phyloP scores from a whole-genome alignment of 495 filamentous ascomycete species.

The Staphylotrichum longicolle region DNA sequence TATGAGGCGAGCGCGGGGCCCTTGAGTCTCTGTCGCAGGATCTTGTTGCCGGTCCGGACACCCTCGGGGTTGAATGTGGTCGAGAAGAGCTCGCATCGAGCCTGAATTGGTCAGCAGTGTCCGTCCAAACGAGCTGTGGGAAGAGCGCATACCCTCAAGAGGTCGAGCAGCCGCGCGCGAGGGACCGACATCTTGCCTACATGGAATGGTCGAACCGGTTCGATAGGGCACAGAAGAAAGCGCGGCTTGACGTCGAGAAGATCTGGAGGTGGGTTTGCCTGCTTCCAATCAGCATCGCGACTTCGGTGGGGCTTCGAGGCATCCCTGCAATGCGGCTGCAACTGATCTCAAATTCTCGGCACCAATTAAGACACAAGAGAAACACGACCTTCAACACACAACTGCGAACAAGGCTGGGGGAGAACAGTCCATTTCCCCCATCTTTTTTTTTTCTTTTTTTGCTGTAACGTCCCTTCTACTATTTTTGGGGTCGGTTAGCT shows the following conservation, averaged over 20 bases:
- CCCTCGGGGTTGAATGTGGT: conserved; percentile 84
- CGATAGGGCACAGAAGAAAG: conserved; percentile 2
- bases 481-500: background rate
- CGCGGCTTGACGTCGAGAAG: conserved; percentile 23
- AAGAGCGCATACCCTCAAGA: conserved; percentile 64
- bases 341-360: background rate
- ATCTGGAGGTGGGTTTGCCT: conserved; percentile 6
- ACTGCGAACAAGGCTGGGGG: too few relatives aligned
- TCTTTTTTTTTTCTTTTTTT: too few relatives aligned
- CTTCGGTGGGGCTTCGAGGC: background rate
- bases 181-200: conserved; percentile 65
- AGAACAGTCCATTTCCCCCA: too few relatives aligned
- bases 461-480: too few relatives aligned
- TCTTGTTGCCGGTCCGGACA: conserved; percentile 78
- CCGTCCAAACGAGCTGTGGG: too few relatives aligned
- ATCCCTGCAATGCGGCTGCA: background rate
- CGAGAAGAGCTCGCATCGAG: conserved; percentile 86
- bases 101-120: conserved; percentile 48
- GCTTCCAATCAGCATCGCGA: conserved; percentile 15
- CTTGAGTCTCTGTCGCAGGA: conserved; percentile 78
- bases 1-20: conserved; percentile 78
- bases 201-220: conserved; percentile 21
- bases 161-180: conserved; percentile 67
- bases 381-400: too few relatives aligned
- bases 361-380: background rate